A percentile compares a stretch with the other conserved stretches of the same genome.
Conservation (phyloP, 495 filamentous ascomycete genomes). For the Lasiosphaeria miniovina region DNA sequence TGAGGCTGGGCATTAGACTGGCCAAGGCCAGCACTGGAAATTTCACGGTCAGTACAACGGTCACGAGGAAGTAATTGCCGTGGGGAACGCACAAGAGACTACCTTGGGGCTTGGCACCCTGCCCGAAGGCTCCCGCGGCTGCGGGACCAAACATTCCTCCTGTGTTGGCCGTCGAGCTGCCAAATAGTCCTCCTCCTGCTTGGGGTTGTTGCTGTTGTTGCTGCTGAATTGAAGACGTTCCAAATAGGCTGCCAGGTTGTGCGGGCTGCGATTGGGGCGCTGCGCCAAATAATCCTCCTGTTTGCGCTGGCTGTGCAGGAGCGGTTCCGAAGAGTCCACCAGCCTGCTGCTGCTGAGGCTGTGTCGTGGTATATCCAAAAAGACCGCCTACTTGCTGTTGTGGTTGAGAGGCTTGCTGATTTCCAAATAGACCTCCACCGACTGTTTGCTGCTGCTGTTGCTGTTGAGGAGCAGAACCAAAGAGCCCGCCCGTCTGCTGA, state of each 20-base stretch:
- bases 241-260: slow-evolving; percentile 24
- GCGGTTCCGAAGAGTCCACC: slow-evolving; percentile 30
- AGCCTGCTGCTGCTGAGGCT: slow-evolving; percentile 28
- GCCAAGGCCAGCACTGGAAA: neutral
- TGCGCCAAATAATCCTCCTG: neutral
- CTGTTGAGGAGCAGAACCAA: slow-evolving; percentile 20
- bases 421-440: slow-evolving; percentile 9
- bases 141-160: slow-evolving; percentile 44
- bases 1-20: slow-evolving; percentile 42
- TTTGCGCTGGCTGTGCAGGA: too few relatives aligned
- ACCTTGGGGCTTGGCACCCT: slow-evolving; percentile 13
- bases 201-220: slow-evolving; percentile 21
- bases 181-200: slow-evolving; percentile 31
- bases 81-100: slow-evolving; percentile 50
- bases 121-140: slow-evolving; percentile 1
- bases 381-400: slow-evolving; percentile 17
- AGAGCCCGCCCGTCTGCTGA: slow-evolving; percentile 23
- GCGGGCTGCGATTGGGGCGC: slow-evolving; percentile 17
- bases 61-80: neutral
- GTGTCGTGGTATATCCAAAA: slow-evolving; percentile 21
- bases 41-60: slow-evolving; percentile 19
- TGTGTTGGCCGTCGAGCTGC: slow-evolving; percentile 27
- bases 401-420: slow-evolving; percentile 1
- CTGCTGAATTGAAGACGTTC: slow-evolving; percentile 15
- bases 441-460: slow-evolving; percentile 25